Conservation (phyloP, 345 rosid genomes). For the Dimocarpus longan region DNA sequence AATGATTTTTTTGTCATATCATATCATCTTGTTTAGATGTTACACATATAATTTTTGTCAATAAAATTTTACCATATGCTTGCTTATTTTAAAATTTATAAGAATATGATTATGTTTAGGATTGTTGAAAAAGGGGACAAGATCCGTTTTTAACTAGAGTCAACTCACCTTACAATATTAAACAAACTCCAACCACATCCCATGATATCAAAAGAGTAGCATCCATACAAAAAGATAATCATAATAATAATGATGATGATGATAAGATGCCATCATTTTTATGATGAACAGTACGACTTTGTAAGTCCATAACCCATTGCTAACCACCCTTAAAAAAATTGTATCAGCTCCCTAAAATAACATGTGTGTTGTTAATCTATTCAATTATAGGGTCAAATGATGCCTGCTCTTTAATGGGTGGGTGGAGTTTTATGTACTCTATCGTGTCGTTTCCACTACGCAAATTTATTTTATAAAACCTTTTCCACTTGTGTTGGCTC, state of each 20-base stretch:
- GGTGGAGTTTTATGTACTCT: neutral
- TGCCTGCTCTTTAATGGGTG: neutral
- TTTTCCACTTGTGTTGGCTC: neutral
- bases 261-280: neutral
- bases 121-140: neutral
- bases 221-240: neutral
- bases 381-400: neutral
- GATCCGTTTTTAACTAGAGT: slow-evolving; percentile 3
- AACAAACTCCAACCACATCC: neutral
- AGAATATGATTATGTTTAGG: neutral
- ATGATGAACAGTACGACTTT: neutral
- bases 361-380: neutral
- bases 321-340: neutral
- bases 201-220: neutral
- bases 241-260: neutral
- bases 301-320: neutral
- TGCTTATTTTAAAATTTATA: neutral
- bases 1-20: neutral
- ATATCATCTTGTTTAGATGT: neutral
- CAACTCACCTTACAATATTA: neutral
- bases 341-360: neutral
- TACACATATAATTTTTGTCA: neutral
- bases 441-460: neutral
- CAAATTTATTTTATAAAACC: neutral
- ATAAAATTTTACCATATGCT: neutral